phyloP scores from a whole-genome alignment of 768 basidiomycete species.

The Suillus alpinus region DNA sequence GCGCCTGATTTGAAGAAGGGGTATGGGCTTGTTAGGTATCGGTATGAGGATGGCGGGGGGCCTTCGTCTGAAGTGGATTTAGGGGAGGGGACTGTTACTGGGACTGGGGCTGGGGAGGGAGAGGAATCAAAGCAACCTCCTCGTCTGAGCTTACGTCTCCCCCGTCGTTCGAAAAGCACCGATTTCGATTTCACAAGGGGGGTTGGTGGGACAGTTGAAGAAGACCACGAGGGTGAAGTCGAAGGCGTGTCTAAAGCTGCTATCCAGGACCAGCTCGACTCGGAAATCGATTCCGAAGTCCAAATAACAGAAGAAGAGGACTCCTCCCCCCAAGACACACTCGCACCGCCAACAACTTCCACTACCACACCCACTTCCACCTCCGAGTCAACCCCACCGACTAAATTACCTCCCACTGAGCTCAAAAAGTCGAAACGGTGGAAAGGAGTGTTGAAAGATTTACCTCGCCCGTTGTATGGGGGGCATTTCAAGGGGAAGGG shows the following conservation, averaged over 20 bases:
- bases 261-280: background rate
- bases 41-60: constrained; percentile 1
- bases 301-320: background rate
- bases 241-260: background rate
- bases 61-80: too few relatives aligned
- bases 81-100: too few relatives aligned
- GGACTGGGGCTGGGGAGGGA: constrained; percentile 6
- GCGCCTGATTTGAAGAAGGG: constrained; percentile 63
- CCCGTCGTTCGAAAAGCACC: constrained; percentile 11
- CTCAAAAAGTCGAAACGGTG: constrained; percentile 26
- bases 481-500: constrained; percentile 12
- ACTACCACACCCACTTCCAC: background rate
- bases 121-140: constrained; percentile 7
- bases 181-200: constrained; percentile 10
- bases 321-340: constrained; percentile 11
- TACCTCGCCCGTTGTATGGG: constrained; percentile 29
- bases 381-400: background rate
- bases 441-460: constrained; percentile 38
- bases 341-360: constrained; percentile 8
- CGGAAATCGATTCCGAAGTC: background rate
- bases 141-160: background rate
- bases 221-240: constrained; percentile 10
- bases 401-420: background rate
- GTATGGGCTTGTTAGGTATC: constrained; percentile 63
- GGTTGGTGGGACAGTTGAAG: background rate